Conservation (phyloP, 192 early-diverging fungal genomes). For the Thoreauomyces humboldtii region DNA sequence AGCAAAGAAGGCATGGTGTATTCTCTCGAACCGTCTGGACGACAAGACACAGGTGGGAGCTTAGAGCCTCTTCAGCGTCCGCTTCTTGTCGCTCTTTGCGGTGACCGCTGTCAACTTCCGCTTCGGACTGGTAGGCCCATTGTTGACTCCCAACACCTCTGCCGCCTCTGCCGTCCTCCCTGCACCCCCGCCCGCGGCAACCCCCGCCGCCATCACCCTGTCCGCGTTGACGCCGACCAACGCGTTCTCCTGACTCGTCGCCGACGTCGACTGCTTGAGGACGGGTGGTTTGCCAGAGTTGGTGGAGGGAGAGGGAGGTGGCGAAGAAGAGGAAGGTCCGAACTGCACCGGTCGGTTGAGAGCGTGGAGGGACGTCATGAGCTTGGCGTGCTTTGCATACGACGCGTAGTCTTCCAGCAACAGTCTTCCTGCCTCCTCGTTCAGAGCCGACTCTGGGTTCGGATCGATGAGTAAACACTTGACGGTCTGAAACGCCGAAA, state of each 20-base stretch:
- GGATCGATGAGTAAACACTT: constrained; percentile 93
- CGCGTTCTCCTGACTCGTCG: background rate
- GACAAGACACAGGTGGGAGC: background rate
- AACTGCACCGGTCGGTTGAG: background rate
- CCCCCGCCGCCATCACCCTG: background rate
- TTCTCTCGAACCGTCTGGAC: too few relatives aligned
- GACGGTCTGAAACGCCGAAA: constrained; percentile 71
- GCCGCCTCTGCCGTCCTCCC: background rate
- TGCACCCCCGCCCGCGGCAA: background rate
- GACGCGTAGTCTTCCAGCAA: constrained; percentile 84
- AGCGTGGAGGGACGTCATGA: constrained; percentile 85
- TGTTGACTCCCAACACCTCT: constrained; percentile 8
- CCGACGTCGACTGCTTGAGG: background rate
- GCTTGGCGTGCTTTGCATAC: constrained; percentile 73
- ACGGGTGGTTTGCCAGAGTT: background rate
- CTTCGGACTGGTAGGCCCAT: background rate
- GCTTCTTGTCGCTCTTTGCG: constrained; percentile 37
- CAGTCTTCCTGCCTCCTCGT: constrained; percentile 90
- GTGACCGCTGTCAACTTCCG: constrained; percentile 34
- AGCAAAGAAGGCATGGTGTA: too few relatives aligned
- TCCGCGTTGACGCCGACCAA: background rate
- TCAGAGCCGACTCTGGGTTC: constrained; percentile 93
- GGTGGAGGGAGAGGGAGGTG: background rate
- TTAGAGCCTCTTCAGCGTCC: constrained; percentile 33
- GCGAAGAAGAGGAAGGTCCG: background rate